Percentiles rank a stretch among this genome's conserved stretches.
phyloP scores from a whole-genome alignment of 257 asterid genomes.

The Ocimum tenuiflorum region DNA sequence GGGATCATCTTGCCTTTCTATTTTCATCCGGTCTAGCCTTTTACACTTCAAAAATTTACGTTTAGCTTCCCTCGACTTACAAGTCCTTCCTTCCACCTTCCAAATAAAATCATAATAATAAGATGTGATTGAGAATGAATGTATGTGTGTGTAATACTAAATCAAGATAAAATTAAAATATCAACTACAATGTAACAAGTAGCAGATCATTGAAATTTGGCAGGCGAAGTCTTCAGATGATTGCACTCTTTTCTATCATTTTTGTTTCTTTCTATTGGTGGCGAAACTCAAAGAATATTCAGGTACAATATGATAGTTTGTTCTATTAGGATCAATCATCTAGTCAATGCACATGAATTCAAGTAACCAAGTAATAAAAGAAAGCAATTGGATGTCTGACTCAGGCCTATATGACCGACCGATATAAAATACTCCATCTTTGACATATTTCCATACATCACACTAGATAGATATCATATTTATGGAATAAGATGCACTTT shows the following conservation, averaged over 20 bases:
- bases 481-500: too few species aligned
- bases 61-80: slow-evolving; percentile 71
- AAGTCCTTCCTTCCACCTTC: slow-evolving; percentile 86
- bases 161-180: slow-evolving; percentile 1
- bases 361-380: neutral
- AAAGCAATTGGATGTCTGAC: too few species aligned
- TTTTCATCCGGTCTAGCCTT: slow-evolving; percentile 72
- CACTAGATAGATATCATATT: too few species aligned
- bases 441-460: too few species aligned
- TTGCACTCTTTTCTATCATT: neutral
- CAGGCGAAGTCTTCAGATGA: neutral
- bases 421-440: too few species aligned
- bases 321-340: neutral
- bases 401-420: too few species aligned
- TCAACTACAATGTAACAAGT: neutral
- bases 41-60: slow-evolving; percentile 73
- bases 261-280: neutral
- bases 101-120: slow-evolving; percentile 15
- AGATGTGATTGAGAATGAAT: neutral
- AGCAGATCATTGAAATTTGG: neutral
- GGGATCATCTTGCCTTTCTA: slow-evolving; percentile 42
- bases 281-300: neutral
- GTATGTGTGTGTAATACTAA: neutral
- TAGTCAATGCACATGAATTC: slow-evolving; percentile 4
- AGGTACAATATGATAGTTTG: neutral